These are phyloP conservation scores for Amanita jacksonii DNA, from an alignment of 768 basidiomycete species.

Conservation along the genomic window DNA sequence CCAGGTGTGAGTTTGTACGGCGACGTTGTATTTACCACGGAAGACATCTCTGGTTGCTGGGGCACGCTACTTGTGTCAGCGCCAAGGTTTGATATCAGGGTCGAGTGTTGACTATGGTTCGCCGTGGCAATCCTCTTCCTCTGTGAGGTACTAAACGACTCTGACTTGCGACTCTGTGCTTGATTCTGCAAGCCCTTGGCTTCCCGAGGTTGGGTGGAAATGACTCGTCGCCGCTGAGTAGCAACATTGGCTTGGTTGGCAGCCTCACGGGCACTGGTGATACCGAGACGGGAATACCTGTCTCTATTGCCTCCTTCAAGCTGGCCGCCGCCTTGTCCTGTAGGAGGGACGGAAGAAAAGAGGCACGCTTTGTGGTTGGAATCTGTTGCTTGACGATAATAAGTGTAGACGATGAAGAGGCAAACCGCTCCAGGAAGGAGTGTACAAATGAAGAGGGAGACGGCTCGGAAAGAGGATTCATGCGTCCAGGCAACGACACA, in stretches of 20 bases:
- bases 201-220: not conserved
- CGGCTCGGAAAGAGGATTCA: constrained; percentile 27
- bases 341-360: constrained; percentile 9
- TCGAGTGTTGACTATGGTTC: not conserved
- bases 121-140: not conserved
- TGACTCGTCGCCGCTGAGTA: constrained; percentile 3
- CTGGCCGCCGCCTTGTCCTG: constrained; percentile 6
- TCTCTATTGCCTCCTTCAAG: constrained; percentile 7
- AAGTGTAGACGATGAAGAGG: constrained; percentile 28
- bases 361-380: constrained; percentile 28
- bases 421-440: constrained; percentile 26
- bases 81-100: not conserved
- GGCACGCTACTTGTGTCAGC: constrained; percentile 13
- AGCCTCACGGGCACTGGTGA: not conserved
- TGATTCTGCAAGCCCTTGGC: not conserved
- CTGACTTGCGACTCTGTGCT: not conserved
- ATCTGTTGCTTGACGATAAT: constrained; percentile 31
- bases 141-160: constrained; percentile 3
- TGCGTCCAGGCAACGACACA: constrained; percentile 30
- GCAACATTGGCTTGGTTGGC: no score
- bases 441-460: constrained; percentile 28
- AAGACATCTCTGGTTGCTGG: constrained; percentile 18
- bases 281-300: not conserved
- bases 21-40: constrained; percentile 21
- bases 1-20: constrained; percentile 19